phyloP scores from a whole-genome alignment of 1,284 basidiomycete genomes.

The Ustilago loliicola region DNA sequence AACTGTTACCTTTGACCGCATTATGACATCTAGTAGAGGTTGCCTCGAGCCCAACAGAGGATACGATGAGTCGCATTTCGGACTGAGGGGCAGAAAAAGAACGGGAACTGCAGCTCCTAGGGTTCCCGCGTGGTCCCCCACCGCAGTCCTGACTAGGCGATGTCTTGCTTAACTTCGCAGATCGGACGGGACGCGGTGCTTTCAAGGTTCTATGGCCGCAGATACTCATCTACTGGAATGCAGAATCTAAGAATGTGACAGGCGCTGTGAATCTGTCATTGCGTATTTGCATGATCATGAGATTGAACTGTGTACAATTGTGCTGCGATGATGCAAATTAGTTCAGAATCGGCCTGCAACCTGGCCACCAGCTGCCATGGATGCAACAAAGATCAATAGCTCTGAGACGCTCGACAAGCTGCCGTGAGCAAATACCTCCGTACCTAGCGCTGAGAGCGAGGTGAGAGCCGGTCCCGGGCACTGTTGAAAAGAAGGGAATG shows the following conservation, averaged over 20 bases:
- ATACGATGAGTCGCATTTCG: too few species aligned
- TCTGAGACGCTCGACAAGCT: constrained; percentile 13
- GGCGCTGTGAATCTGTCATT: neutral
- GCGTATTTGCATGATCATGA: neutral
- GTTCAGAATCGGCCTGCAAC: constrained; percentile 25
- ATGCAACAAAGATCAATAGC: constrained; percentile 24
- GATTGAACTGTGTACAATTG: neutral
- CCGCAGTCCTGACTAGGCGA: constrained; percentile 85
- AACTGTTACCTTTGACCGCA: constrained; percentile 17
- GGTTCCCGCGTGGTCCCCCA: constrained; percentile 86
- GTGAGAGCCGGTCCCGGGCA: constrained; percentile 56
- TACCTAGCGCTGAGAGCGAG: constrained; percentile 22
- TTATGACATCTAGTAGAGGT: neutral
- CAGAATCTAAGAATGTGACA: neutral
- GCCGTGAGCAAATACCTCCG: constrained; percentile 10
- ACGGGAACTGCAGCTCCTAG: constrained; percentile 74
- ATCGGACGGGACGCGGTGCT: constrained; percentile 85
- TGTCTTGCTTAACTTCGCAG: constrained; percentile 83
- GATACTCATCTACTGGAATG: constrained; percentile 70
- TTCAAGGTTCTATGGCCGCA: constrained; percentile 83
- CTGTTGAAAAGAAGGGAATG: constrained; percentile 10
- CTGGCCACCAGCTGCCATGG: constrained; percentile 51
- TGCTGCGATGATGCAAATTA: neutral
- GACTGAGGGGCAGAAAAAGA: neutral
- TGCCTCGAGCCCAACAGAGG: neutral